A percentile compares a stretch with the other conserved stretches of the same genome.
Evolutionary conservation across 1,284 basidiomycete genomes (phyloP).

Genomic region (Leccinum ponderosum): DNA sequence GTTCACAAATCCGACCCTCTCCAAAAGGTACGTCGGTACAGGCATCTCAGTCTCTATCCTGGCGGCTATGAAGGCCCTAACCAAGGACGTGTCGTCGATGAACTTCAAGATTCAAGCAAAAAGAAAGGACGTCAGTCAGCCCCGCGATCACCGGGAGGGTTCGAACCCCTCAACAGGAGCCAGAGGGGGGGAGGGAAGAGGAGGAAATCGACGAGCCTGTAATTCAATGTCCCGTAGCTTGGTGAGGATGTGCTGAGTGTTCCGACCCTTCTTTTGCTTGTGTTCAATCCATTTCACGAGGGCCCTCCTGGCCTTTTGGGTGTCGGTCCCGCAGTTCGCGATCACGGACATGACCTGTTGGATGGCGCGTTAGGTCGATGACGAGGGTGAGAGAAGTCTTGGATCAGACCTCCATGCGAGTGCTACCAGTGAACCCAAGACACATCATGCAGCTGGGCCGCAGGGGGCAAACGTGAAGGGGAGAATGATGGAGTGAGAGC

Average conservation of each 20-base stretch:
- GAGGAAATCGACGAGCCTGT: conserved; percentile 22
- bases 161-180: neutral
- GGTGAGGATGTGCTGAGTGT: conserved; percentile 31
- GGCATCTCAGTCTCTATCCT: neutral
- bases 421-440: conserved; percentile 29
- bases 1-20: neutral
- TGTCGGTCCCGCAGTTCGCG: conserved; percentile 34
- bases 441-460: conserved; percentile 14
- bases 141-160: neutral
- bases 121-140: neutral
- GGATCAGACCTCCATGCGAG: conserved; percentile 30
- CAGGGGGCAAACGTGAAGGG: neutral
- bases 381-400: too few relatives aligned
- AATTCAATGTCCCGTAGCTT: conserved; percentile 28
- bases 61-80: neutral
- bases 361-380: neutral
- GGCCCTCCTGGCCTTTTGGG: conserved; percentile 27
- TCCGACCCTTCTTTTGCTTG: conserved; percentile 32
- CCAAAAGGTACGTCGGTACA: neutral
- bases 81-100: neutral
- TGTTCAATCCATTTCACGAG: conserved; percentile 31
- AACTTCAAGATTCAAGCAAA: neutral
- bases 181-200: neutral
- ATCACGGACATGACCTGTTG: conserved; percentile 33
- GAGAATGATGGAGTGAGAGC: neutral